Evolutionary conservation across 805 yeast species (phyloP), one percentile per base, ranked within the genome.

Genomic region (Wickerhamomyces ciferrii): DNA sequence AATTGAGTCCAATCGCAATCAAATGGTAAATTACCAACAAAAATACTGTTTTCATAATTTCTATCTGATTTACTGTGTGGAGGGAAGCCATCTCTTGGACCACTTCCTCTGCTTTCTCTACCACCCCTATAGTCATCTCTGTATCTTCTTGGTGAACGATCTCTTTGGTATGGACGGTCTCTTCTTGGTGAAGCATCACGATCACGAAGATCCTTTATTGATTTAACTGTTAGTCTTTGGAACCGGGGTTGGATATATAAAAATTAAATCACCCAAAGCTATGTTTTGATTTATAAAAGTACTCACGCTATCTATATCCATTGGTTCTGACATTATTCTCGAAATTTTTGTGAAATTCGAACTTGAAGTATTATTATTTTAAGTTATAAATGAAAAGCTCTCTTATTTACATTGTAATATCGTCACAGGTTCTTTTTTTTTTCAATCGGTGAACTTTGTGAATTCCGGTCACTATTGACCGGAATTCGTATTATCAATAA

Each of bases 11-110:
- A 75, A 31, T 81, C 75, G 52, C 80, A 72, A 43, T 76, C 78
- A 60, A 76, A 86, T 5, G 91, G 87, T 45, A 86, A 69, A 60
- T 85, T 85, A 9, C 92, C 91, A 41, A 86, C 75, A 57, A 86
- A 86, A 39, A 85, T 70, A 48, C 88, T 81, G 60, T 83, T 83
- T 42, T 74, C 75, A 61, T 82, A 83, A 62, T 83, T 79, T 67
- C 90, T 75, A 43, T 71, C 72, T 25, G 68, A 63, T 53, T 70
- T 72, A 31, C 66, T 65, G 8, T 44, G 56, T 54, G 47, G 51
- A 42, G 55, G 61, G 31, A 55, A 53, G 56, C 60, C 62, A 29
- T 60, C 61, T 41, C 67, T 60, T 39, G 61, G 61, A 42, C 62
- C 60, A 49, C 63, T 65, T 47, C 71, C 62, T 49, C 69, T 60